Conservation (phyloP, 139 green algal genomes). For the Micractinium sp. region DNA sequence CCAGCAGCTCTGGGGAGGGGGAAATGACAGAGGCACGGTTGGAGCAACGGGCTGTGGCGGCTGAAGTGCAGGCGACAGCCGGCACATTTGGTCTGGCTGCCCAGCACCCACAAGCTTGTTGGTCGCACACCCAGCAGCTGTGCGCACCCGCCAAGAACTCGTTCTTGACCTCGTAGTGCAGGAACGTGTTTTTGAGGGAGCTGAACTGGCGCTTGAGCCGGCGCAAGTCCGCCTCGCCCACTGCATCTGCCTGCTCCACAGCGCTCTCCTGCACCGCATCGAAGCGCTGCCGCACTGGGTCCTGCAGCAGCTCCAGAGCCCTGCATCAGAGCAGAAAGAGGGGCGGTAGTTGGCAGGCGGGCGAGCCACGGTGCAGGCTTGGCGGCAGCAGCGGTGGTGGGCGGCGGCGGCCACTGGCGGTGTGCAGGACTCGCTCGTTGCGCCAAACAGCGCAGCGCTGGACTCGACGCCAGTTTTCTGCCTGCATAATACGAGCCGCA, state of each 20-base stretch:
- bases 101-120: background rate
- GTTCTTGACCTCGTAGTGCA: conserved; percentile 65
- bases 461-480: too few species aligned
- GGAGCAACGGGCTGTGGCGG: background rate
- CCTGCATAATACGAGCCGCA: background rate
- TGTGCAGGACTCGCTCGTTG: background rate
- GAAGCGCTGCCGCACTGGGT: background rate
- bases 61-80: background rate
- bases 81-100: background rate
- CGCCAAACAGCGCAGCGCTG: background rate
- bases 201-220: conserved; percentile 58
- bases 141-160: conserved; percentile 49
- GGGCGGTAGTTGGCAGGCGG: background rate
- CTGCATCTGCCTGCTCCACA: conserved; percentile 35
- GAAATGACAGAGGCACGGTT: background rate
- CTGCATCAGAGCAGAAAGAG: conserved; percentile 17
- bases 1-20: conserved; percentile 31
- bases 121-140: background rate
- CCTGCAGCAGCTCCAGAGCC: conserved; percentile 37
- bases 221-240: conserved; percentile 59
- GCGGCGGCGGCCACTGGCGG: background rate
- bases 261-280: conserved; percentile 31
- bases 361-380: background rate
- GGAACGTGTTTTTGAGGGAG: conserved; percentile 66
- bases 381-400: background rate